Base-by-base conservation (phyloP, 148 eudicot genomes). In the Spergularia marina region DNA sequence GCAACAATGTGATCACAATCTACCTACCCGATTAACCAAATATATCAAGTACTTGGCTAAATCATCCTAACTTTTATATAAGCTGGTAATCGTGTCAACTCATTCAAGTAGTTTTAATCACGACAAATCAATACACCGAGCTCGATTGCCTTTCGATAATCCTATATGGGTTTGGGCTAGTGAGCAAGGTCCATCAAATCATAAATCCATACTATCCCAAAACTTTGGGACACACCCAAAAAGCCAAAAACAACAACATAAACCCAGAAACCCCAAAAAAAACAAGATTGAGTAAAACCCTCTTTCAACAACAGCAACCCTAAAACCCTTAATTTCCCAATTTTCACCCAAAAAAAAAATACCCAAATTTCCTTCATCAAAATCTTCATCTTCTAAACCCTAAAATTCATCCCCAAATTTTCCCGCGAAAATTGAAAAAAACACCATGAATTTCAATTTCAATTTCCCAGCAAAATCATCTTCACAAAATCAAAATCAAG, bases 401-500 rank as follows among this genome's bases (percentile, higher is more conserved):
- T 30, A 30, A 30, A 30, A 30, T 30, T 30, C 36, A 30, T 30
- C 36, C 36, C 47, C 21, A 18, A 36, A 7, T 61, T 70, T 72
- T 47, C 65, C 73, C 77, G 51, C 65, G 49, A 56, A 0, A 30
- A 30, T 30, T 30, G 36, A 30, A 30, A 30, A 20, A 53, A 34
- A 52, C 20, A 65, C 11, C 51, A 71, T 74, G 77, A 79, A 68
- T 76, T 71, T 30, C 36, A 30, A 30, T 30, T 30, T 30, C 36
- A 30, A 30, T 30, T 30, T 63, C 77, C 60, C 71, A 88, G 5
- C 84, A 88, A 20, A 12, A 69, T 44, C 49, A 5, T 63, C 79
- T 53, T 65, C 88, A 9, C 83, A 86, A 81, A 51, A 74, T 74
- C 44, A 84, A 85, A 36, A 77, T 80, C 36, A 30, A 79, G 40